Evolutionary conservation across 495 filamentous ascomycete genomes (phyloP).

Genomic region (Extremus antarcticus): DNA sequence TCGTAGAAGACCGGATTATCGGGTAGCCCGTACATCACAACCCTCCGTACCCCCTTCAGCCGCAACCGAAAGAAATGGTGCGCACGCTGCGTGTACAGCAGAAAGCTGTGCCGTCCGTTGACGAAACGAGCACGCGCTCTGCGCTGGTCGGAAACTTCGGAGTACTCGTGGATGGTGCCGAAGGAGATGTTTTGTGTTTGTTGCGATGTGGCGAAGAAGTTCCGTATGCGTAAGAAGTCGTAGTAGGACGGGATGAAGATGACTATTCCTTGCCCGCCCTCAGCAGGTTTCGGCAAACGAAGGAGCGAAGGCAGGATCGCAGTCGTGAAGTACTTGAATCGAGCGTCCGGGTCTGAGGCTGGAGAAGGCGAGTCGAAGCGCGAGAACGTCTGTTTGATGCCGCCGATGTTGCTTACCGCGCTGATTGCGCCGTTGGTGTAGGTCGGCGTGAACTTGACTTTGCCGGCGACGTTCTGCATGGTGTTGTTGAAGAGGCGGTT

Average conservation of each 20-base stretch:
- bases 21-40: conserved; percentile 78
- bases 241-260: conserved; percentile 87
- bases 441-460: conserved; percentile 53
- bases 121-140: conserved; percentile 82
- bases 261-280: conserved; percentile 47
- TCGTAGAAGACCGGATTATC: conserved; percentile 81
- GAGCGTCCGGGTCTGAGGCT: conserved; percentile 65
- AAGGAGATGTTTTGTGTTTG: conserved; percentile 62
- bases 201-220: conserved; percentile 70
- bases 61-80: conserved; percentile 87
- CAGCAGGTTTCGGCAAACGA: conserved; percentile 41
- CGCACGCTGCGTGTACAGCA: conserved; percentile 84
- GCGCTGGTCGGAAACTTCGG: conserved; percentile 58
- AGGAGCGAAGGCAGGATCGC: conserved; percentile 64
- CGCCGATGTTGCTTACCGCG: conserved; percentile 51
- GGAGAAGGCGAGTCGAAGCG: conserved; percentile 65
- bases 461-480: conserved; percentile 71
- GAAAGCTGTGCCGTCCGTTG: conserved; percentile 63
- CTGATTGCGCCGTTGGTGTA: conserved; percentile 33
- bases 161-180: conserved; percentile 81
- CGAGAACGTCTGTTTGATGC: conserved; percentile 76
- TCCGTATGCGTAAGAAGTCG: conserved; percentile 86
- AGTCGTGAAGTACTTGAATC: conserved; percentile 85
- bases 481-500: conserved; percentile 64
- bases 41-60: conserved; percentile 63